These are phyloP conservation scores for Backusella australiensis DNA, from an alignment of 192 early-diverging fungal species.

Conservation along the genomic window DNA sequence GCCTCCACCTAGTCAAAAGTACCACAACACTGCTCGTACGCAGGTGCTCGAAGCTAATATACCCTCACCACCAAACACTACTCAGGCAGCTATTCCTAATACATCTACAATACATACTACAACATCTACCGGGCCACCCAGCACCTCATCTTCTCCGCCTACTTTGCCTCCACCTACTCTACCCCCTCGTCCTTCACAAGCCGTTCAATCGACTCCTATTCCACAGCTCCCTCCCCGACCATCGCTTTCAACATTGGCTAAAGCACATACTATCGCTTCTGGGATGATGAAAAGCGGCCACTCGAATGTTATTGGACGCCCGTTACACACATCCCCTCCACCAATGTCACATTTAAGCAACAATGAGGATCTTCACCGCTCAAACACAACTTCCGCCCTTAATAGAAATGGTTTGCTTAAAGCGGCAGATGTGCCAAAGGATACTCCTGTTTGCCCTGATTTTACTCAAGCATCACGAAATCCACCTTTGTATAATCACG, in stretches of 20 bases:
- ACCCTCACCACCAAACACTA: not conserved
- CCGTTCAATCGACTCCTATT: not conserved
- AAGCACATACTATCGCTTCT: constrained; percentile 17
- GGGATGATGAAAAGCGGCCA: not conserved
- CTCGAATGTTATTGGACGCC: not conserved
- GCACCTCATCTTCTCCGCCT: not conserved
- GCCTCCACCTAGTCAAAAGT: constrained; percentile 29
- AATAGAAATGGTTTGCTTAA: not conserved
- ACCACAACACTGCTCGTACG: constrained; percentile 11
- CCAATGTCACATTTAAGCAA: not conserved
- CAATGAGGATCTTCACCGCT: not conserved
- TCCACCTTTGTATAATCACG: constrained; percentile 48
- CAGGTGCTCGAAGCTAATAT: not conserved
- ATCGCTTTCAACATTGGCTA: constrained; percentile 17
- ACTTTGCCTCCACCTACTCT: constrained; percentile 2
- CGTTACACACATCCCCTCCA: not conserved
- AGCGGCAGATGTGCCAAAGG: not conserved
- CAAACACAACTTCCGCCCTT: not conserved
- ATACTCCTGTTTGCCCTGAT: constrained; percentile 41
- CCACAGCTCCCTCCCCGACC: constrained; percentile 26
- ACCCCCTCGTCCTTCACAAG: not conserved
- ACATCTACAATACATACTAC: constrained; percentile 3
- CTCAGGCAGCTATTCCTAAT: not conserved
- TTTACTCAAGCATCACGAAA: constrained; percentile 53
- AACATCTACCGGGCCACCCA: not conserved